Base-by-base conservation (phyloP, 2,329 filamentous ascomycete species). In the Trichothecium roseum region DNA sequence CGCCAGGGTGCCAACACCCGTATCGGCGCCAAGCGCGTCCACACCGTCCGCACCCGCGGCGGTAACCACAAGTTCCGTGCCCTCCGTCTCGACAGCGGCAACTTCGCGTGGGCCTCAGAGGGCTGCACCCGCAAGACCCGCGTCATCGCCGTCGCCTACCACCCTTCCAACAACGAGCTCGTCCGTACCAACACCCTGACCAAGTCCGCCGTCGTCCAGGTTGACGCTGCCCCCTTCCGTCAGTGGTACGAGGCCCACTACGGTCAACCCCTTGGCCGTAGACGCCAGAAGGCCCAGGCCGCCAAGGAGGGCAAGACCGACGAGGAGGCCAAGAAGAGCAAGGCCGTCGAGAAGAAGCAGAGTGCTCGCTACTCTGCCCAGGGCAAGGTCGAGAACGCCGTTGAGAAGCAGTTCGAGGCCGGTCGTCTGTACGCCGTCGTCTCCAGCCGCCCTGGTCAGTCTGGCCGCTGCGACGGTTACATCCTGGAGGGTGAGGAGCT, bases 201-300 rank as follows among this genome's bases (percentile, higher is more conserved):
- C 78, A 93, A 88, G 74, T 86, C 86, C 62, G 91, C 91, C 72
- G 85, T 98, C 60, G 85, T 98, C 66, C 91, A 98, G 78, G 74
- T 98, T 70, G 91, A 98, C 69, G 91, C 93, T 57, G 86, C 91
- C 47, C 91, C 91, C 53, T 98, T 98, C 85, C 79, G 91, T 66
- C 89, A 96, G 74, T 98, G 91, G 91, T 98, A 94, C 73, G 91
- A 98, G 81, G 86, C 91, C 54, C 91, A 98, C 83, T 98, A 98
- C 78, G 91, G 91, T 63, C 77, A 85, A 68, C 56, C 74, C 56
- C 63, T 98, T 47, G 91, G 91, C 65, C 84, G 88, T 57, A 83
- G 82, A 70, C 85, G 88, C 71, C 87, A 94, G 75, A 75, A 81
- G 66, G 88, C 93, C 69, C 69, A 65, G 60, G 58, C 58, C 40